Conservation (phyloP, 768 basidiomycete genomes). For the Lyophyllum shimeji region DNA sequence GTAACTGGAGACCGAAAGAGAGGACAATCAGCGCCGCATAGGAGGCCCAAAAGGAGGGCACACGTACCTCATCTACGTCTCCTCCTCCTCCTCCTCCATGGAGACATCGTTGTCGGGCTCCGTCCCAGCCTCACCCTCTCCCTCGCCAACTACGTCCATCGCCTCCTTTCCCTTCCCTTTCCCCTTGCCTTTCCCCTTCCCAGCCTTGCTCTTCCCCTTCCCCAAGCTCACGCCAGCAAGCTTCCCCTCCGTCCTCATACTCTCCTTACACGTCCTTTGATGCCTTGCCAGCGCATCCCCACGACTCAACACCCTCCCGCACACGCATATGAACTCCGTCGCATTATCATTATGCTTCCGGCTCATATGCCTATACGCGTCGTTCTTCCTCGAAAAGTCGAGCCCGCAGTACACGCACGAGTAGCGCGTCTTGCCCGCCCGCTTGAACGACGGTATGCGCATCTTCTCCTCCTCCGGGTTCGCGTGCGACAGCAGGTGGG, state of each 20-base stretch:
- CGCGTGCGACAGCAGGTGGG: not conserved
- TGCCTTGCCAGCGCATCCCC: slow-evolving; percentile 6
- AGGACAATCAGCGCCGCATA: not conserved
- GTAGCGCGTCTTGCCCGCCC: slow-evolving; percentile 14
- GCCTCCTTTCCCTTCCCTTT: not conserved
- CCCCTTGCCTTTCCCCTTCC: not conserved
- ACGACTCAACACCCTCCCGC: slow-evolving; percentile 3
- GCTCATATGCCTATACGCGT: slow-evolving; percentile 17
- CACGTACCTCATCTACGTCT: not conserved
- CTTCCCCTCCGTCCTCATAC: slow-evolving; percentile 1
- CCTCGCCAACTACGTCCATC: not conserved
- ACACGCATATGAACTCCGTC: slow-evolving; percentile 4
- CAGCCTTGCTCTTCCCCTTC: not conserved
- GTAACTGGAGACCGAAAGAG: not conserved
- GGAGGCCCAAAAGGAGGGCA: not conserved
- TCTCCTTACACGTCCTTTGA: slow-evolving; percentile 6
- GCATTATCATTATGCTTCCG: slow-evolving; percentile 16
- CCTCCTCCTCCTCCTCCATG: not conserved
- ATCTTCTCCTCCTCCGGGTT: slow-evolving; percentile 5
- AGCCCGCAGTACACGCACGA: slow-evolving; percentile 11
- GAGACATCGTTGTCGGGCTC: not conserved
- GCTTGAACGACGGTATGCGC: slow-evolving; percentile 16
- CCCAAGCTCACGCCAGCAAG: too few relatives aligned
- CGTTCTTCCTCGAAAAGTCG: slow-evolving; percentile 16
- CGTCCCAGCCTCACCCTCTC: not conserved